These are phyloP conservation scores for Quercus lobata DNA, from an alignment of 331 rosid species.

Conservation along the genomic window DNA sequence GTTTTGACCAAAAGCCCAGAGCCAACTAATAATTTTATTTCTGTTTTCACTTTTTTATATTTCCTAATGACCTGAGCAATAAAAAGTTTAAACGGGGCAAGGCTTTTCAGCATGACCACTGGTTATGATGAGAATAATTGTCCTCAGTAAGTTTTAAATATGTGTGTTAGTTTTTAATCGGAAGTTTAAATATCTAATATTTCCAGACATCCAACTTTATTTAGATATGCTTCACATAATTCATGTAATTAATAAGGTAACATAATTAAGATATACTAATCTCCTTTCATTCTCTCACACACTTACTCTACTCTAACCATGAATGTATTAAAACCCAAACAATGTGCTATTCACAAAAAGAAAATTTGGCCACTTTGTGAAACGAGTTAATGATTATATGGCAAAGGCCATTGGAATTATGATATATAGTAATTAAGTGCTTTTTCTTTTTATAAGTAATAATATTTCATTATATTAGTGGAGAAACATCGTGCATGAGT, in stretches of 20 bases:
- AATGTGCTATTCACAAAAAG: background rate
- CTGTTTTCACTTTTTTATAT: background rate
- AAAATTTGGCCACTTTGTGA: background rate
- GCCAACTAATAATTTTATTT: no score
- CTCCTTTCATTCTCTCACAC: background rate
- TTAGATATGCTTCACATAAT: background rate
- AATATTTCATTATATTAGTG: no score
- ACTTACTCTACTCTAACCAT: background rate
- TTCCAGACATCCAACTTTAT: background rate
- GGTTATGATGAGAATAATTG: background rate
- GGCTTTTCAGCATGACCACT: no score
- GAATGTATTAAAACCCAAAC: background rate
- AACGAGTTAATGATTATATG: background rate
- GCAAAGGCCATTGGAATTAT: background rate
- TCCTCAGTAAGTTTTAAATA: background rate
- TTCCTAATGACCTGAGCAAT: background rate
- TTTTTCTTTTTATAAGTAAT: no score
- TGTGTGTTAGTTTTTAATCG: no score
- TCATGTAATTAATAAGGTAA: background rate
- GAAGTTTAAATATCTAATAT: background rate
- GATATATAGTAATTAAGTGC: no score
- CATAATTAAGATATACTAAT: background rate
- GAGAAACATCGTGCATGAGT: no score
- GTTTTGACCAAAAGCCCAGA: no score
- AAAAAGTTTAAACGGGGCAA: background rate